phyloP scores from a whole-genome alignment of 2,329 filamentous ascomycete species.

The Xylariaceae sp. region DNA sequence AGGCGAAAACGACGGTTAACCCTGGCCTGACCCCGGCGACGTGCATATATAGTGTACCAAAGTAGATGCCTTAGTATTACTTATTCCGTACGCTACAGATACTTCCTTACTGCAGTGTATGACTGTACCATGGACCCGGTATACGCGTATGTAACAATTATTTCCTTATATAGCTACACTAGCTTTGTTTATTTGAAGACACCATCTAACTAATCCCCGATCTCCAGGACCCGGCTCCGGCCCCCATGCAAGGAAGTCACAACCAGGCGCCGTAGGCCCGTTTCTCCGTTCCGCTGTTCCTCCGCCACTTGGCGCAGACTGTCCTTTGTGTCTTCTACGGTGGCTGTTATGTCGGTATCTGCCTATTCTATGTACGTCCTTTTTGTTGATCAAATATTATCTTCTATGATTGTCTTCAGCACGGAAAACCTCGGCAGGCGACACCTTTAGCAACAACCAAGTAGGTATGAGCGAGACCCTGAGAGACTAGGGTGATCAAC shows the following conservation, averaged over 20 bases:
- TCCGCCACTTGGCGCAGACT: background rate
- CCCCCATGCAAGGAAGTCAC: background rate
- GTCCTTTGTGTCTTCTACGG: background rate
- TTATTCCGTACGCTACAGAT: too few species aligned
- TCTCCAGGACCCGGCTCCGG: background rate
- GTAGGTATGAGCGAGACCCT: background rate
- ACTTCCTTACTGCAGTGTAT: too few species aligned
- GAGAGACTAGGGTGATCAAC: background rate
- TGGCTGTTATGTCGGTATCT: background rate
- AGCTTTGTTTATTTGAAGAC: too few species aligned
- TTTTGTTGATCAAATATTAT: background rate
- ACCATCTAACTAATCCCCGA: background rate
- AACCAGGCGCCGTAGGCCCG: background rate
- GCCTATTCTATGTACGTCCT: background rate
- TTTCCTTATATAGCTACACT: too few species aligned
- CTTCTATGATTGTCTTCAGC: background rate
- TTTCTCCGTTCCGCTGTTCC: background rate
- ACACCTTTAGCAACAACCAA: background rate
- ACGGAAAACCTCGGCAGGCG: background rate
- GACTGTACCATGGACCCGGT: too few species aligned
- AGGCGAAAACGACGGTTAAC: too few species aligned
- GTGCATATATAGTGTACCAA: too few species aligned
- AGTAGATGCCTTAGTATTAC: too few species aligned
- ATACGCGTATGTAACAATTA: too few species aligned
- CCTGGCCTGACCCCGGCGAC: too few species aligned